phyloP scores from a whole-genome alignment of 352 stramenopile species.

The Peronosclerospora sorghi region DNA sequence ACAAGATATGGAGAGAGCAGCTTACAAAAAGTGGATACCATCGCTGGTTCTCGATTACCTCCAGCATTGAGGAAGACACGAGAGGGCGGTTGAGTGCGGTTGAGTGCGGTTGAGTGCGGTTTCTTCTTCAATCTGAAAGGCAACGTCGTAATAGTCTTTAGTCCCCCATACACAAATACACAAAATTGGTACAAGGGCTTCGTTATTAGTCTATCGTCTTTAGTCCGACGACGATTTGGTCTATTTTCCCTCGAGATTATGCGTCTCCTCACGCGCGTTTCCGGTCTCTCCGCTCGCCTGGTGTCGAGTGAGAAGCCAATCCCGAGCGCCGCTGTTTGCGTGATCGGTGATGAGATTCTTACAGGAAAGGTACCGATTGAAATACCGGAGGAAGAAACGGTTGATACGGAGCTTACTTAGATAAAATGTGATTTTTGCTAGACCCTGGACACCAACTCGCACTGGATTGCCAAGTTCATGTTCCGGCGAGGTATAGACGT shows the following conservation, averaged over 20 bases:
- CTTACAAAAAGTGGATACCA: slow-evolving; percentile 73
- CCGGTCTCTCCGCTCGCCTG: background rate
- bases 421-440: slow-evolving; percentile 12
- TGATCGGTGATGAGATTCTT: slow-evolving; percentile 80
- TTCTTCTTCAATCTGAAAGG: too few relatives aligned
- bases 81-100: too few relatives aligned
- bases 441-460: slow-evolving; percentile 80
- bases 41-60: slow-evolving; percentile 83
- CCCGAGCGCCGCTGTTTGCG: slow-evolving; percentile 58
- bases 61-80: too few relatives aligned
- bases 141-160: too few relatives aligned
- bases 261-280: background rate
- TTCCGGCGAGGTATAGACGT: slow-evolving; percentile 72
- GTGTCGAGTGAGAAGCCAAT: slow-evolving; percentile 9
- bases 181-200: too few relatives aligned
- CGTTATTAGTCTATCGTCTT: too few relatives aligned
- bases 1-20: too few relatives aligned
- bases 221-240: too few relatives aligned
- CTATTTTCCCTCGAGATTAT: too few relatives aligned
- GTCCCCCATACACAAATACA: too few relatives aligned
- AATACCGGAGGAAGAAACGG: background rate
- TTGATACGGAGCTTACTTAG: background rate
- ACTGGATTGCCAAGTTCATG: slow-evolving; percentile 75
- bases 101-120: too few relatives aligned
- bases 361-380: slow-evolving; percentile 49